These are phyloP conservation scores for Neonectria magnoliae DNA, from an alignment of 2,329 filamentous ascomycete genomes.

Conservation along the genomic window DNA sequence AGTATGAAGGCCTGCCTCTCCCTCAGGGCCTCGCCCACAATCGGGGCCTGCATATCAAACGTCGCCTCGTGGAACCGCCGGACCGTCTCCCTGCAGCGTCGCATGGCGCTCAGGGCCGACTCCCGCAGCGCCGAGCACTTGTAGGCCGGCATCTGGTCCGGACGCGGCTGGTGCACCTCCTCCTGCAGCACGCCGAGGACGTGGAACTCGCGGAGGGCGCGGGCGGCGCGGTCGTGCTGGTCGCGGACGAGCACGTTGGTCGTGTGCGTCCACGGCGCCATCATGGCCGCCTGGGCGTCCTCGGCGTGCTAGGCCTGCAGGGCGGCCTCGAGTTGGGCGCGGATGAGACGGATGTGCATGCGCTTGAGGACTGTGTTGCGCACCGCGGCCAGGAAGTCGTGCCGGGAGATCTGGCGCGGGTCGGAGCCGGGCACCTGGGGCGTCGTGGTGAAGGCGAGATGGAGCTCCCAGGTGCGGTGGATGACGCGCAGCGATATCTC, in stretches of 20 bases:
- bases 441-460: slow-evolving; percentile 26
- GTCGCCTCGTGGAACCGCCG: slow-evolving; percentile 17
- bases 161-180: slow-evolving; percentile 15
- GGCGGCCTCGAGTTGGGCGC: slow-evolving; percentile 26
- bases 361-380: slow-evolving; percentile 23
- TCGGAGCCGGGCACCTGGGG: slow-evolving; percentile 25
- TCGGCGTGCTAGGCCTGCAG: slow-evolving; percentile 36
- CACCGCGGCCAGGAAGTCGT: slow-evolving; percentile 23
- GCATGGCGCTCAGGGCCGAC: slow-evolving; percentile 10
- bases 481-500: slow-evolving; percentile 32
- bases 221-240: slow-evolving; percentile 18
- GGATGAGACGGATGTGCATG: slow-evolving; percentile 28
- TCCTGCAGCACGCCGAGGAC: slow-evolving; percentile 12
- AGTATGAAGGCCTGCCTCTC: slow-evolving; percentile 28
- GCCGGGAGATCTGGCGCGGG: slow-evolving; percentile 16
- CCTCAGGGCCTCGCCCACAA: neutral
- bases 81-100: slow-evolving; percentile 28
- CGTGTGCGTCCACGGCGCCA: slow-evolving; percentile 9
- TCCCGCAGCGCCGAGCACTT: slow-evolving; percentile 22
- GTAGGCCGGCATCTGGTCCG: slow-evolving; percentile 8
- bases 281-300: slow-evolving; percentile 22
- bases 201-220: slow-evolving; percentile 11
- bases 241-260: slow-evolving; percentile 30
- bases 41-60: neutral
- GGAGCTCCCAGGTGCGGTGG: slow-evolving; percentile 33